phyloP scores from a whole-genome alignment of 129 eudicot genomes.

The Logfia minima region DNA sequence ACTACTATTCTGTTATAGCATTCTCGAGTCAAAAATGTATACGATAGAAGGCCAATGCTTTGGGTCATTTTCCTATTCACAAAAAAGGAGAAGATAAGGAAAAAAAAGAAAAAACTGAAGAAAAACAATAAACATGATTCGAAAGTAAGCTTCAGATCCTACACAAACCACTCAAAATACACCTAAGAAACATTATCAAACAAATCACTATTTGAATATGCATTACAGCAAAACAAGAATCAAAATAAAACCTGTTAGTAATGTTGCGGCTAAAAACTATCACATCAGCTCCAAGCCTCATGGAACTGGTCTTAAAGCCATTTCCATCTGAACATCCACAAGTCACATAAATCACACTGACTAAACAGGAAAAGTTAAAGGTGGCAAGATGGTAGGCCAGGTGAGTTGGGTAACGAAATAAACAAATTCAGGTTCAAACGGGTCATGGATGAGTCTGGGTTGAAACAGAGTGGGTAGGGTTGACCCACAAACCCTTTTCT shows the following conservation, averaged over 20 bases:
- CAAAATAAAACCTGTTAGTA: conserved; percentile 47
- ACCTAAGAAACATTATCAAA: conserved; percentile 5
- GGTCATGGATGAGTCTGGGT: not conserved
- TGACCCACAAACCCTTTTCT: not conserved
- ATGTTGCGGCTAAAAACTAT: conserved; percentile 78
- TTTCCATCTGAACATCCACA: conserved; percentile 79
- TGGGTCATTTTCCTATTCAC: conserved; percentile 61
- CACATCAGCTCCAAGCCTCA: conserved; percentile 98
- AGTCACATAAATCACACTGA: conserved; percentile 19
- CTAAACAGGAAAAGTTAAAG: not conserved
- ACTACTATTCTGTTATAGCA: conserved; percentile 83
- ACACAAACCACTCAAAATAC: not conserved
- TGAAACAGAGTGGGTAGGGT: not conserved
- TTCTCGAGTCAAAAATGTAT: conserved; percentile 69
- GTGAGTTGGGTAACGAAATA: not conserved
- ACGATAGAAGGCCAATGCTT: conserved; percentile 87
- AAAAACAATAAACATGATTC: not conserved
- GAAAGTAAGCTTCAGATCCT: not conserved
- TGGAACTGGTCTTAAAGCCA: conserved; percentile 95
- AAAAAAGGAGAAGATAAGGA: conserved; percentile 15
- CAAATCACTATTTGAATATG: not conserved
- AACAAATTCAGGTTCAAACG: not conserved
- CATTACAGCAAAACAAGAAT: not conserved
- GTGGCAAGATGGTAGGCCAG: not conserved
- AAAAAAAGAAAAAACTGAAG: not conserved